phyloP scores from a whole-genome alignment of 306 rosid species.

The Amphicarpaea edgeworthii region DNA sequence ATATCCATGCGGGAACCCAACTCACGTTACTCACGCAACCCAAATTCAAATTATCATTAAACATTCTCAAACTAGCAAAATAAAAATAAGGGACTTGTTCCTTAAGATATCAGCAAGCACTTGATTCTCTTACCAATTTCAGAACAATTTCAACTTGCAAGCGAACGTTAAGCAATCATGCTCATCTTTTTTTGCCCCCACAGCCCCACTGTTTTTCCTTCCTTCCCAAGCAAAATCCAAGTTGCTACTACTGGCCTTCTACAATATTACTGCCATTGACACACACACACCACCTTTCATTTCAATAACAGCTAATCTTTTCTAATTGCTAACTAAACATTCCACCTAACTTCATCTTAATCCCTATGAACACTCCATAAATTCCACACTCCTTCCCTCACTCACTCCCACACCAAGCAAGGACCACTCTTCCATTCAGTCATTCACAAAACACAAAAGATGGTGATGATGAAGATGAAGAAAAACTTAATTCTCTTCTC shows the following conservation, averaged over 20 bases:
- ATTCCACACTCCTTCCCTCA: slow-evolving; percentile 52
- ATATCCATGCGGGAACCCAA: slow-evolving; percentile 8
- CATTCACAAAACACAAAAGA: slow-evolving; percentile 11
- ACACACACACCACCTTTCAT: slow-evolving; percentile 48
- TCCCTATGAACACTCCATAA: slow-evolving; percentile 48
- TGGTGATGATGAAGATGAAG: slow-evolving; percentile 45
- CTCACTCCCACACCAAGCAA: slow-evolving; percentile 50
- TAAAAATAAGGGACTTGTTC: slow-evolving; percentile 45
- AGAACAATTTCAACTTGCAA: slow-evolving; percentile 39
- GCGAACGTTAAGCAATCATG: slow-evolving; percentile 53
- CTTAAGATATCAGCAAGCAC: slow-evolving; percentile 56
- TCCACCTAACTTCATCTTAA: slow-evolving; percentile 38
- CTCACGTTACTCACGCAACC: slow-evolving; percentile 13
- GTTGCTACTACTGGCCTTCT: not conserved
- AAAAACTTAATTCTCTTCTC: slow-evolving; percentile 41
- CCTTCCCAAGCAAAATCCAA: slow-evolving; percentile 72
- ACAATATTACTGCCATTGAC: slow-evolving; percentile 21
- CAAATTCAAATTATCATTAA: slow-evolving; percentile 40
- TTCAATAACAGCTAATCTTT: slow-evolving; percentile 46
- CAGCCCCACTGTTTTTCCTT: slow-evolving; percentile 58
- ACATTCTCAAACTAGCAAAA: slow-evolving; percentile 32
- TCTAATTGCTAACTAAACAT: slow-evolving; percentile 31
- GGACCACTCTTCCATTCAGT: slow-evolving; percentile 27
- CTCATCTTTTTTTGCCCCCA: slow-evolving; percentile 32
- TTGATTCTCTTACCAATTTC: slow-evolving; percentile 40